These are phyloP conservation scores for Cryptococcus sp. DNA, from an alignment of 1,284 basidiomycete species.

Conservation along the genomic window DNA sequence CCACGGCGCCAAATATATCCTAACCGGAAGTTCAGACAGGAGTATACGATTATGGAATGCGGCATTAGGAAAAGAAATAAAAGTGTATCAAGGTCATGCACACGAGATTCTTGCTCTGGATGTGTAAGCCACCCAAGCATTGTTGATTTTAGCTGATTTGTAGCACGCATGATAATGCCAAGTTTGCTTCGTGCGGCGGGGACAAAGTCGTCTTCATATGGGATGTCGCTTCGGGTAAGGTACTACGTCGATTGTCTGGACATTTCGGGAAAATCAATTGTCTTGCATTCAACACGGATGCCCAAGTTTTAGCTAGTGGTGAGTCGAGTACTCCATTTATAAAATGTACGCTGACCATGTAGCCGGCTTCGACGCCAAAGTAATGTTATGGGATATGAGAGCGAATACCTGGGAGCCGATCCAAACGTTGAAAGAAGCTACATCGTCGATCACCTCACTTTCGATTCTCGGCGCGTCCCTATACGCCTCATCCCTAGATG, in stretches of 20 bases:
- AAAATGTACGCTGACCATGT: neutral
- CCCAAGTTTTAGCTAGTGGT: conserved; percentile 81
- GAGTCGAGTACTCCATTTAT: conserved; percentile 27
- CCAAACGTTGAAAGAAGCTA: conserved; percentile 85
- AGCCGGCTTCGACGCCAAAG: conserved; percentile 65
- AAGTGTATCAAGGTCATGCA: conserved; percentile 81
- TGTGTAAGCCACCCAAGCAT: conserved; percentile 58
- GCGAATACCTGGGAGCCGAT: conserved; percentile 75
- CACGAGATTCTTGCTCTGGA: conserved; percentile 88
- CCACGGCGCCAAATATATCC: conserved; percentile 77
- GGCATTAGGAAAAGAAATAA: conserved; percentile 74
- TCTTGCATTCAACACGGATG: conserved; percentile 77
- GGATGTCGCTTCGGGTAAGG: conserved; percentile 86
- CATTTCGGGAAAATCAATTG: conserved; percentile 86
- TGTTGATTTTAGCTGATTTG: neutral
- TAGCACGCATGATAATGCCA: conserved; percentile 86
- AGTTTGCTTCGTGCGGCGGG: conserved; percentile 88
- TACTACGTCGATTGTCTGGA: conserved; percentile 74
- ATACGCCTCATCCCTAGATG: conserved; percentile 65
- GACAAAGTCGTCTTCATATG: conserved; percentile 90
- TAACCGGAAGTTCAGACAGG: conserved; percentile 88
- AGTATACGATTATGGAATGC: conserved; percentile 90
- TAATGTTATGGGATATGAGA: conserved; percentile 82
- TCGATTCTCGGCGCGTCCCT: conserved; percentile 52
- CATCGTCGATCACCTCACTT: conserved; percentile 83